Conservation (phyloP, 1,139 yeast genomes). For the Geotrichum bryndzae region DNA sequence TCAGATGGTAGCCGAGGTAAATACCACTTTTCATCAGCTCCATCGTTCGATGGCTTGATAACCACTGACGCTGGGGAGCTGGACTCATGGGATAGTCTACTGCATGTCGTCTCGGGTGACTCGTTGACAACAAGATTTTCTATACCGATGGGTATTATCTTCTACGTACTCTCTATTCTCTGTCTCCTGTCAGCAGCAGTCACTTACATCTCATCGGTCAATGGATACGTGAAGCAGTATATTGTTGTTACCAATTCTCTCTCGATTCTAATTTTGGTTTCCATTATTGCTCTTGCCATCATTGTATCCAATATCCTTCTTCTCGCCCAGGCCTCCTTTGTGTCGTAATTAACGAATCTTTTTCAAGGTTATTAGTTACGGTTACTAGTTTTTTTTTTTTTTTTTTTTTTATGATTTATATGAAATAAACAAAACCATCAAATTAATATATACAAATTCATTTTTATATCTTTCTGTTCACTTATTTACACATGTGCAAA, state of each 20-base stretch:
- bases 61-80: neutral
- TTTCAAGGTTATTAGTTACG: neutral
- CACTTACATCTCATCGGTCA: conserved; percentile 25
- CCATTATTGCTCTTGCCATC: conserved; percentile 22
- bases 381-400: neutral
- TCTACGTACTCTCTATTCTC: conserved; percentile 23
- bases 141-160: conserved; percentile 23
- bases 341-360: neutral
- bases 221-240: conserved; percentile 25
- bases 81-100: neutral
- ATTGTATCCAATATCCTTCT: conserved; percentile 10
- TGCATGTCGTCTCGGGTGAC: neutral
- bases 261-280: conserved; percentile 18
- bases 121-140: conserved; percentile 6
- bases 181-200: conserved; percentile 21
- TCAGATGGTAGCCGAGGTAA: neutral
- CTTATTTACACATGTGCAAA: neutral
- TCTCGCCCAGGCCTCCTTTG: neutral
- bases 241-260: conserved; percentile 24
- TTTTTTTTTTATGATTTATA: neutral
- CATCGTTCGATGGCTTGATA: neutral
- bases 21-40: neutral
- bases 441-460: neutral
- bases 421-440: neutral
- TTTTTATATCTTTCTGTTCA: neutral